Percentiles rank a stretch among this genome's conserved stretches.
phyloP scores from a whole-genome alignment of 129 eudicot species.

The Smallanthus sonchifolius region DNA sequence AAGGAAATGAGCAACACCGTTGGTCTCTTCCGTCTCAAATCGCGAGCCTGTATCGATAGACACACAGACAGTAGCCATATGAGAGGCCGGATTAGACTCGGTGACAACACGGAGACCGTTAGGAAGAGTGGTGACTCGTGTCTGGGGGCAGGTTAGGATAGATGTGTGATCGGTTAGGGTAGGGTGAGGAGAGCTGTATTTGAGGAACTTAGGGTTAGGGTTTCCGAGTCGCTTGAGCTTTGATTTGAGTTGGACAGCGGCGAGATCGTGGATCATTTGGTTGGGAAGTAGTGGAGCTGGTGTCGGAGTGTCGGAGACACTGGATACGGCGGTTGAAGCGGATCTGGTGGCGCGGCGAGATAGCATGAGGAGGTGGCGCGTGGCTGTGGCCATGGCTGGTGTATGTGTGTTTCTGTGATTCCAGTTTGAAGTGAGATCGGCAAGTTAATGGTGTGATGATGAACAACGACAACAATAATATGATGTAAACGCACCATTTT shows the following conservation, averaged over 20 bases:
- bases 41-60: constrained; percentile 87
- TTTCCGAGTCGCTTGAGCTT: constrained; percentile 52
- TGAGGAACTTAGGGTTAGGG: constrained; percentile 64
- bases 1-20: constrained; percentile 79
- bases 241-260: constrained; percentile 47
- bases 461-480: background rate
- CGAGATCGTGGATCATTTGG: constrained; percentile 73
- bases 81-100: constrained; percentile 54
- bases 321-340: constrained; percentile 29
- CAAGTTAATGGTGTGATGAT: constrained; percentile 1
- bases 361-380: constrained; percentile 43
- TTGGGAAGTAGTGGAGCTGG: constrained; percentile 52
- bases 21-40: constrained; percentile 68
- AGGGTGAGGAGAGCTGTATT: constrained; percentile 63
- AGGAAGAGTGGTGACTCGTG: constrained; percentile 75
- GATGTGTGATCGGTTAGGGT: constrained; percentile 51
- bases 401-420: constrained; percentile 7
- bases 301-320: constrained; percentile 20
- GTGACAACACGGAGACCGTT: constrained; percentile 96
- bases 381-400: constrained; percentile 45
- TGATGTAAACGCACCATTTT: background rate
- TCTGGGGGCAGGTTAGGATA: constrained; percentile 58
- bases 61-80: constrained; percentile 76
- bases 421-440: constrained; percentile 2
- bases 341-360: constrained; percentile 29